A percentile compares a stretch with the other conserved stretches of the same genome.
These are phyloP conservation scores for Botrytis tulipae DNA, from an alignment of 2,329 filamentous ascomycete species.

Conservation along the genomic window DNA sequence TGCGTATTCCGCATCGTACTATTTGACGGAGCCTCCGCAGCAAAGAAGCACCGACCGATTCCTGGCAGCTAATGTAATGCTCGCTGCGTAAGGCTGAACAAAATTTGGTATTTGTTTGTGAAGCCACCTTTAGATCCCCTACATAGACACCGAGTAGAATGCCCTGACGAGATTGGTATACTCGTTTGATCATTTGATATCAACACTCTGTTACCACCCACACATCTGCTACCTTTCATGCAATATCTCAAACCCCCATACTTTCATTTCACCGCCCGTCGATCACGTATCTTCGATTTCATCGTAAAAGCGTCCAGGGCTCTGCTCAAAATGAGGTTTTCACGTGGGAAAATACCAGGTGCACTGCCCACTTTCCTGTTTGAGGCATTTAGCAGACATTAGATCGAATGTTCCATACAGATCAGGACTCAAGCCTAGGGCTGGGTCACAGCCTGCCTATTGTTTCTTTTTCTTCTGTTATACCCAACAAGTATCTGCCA, in stretches of 20 bases:
- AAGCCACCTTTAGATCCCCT: slow-evolving; percentile 8
- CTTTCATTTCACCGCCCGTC: slow-evolving; percentile 17
- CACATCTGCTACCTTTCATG: slow-evolving; percentile 1
- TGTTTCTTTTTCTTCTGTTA: neutral
- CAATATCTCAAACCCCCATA: slow-evolving; percentile 7
- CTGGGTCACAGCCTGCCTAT: neutral
- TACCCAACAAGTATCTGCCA: neutral
- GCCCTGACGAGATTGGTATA: neutral
- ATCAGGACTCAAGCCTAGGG: neutral
- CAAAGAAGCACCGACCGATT: slow-evolving; percentile 1
- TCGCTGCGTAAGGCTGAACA: slow-evolving; percentile 15
- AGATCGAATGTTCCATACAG: neutral
- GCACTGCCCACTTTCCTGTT: slow-evolving; percentile 3
- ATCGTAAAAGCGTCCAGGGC: slow-evolving; percentile 6
- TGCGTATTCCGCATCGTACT: neutral
- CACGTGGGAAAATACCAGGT: neutral
- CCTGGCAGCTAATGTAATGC: neutral
- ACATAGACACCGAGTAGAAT: slow-evolving; percentile 11
- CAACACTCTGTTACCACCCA: slow-evolving; percentile 3
- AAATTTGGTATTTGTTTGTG: neutral
- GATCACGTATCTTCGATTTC: neutral
- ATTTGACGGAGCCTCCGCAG: neutral
- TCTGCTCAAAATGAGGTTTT: neutral
- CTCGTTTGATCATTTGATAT: slow-evolving; percentile 5
- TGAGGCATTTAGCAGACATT: slow-evolving; percentile 5